Evolutionary conservation across 2,329 filamentous ascomycete species (phyloP), one percentile per base, ranked within the genome.

Genomic region (Neopestalotiopsis sp.): DNA sequence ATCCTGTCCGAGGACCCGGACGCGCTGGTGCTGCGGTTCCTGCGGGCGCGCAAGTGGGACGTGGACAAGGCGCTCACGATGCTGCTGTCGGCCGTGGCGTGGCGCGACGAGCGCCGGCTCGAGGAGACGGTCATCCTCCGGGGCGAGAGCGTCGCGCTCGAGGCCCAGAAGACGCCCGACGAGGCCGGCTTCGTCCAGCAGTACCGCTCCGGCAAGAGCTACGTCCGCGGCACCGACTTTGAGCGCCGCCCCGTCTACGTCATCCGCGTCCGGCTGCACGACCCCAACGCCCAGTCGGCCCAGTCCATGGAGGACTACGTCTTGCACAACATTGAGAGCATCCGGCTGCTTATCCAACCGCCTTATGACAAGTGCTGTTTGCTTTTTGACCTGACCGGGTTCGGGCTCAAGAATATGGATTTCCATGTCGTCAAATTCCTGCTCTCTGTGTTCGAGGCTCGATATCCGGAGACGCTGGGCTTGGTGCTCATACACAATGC

Each of bases 391-490:
- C 90, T 94, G 86, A 91, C 86, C 7, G 84, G 88, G 70, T 94
- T 94, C 76, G 87, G 87, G 14, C 83, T 94, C 77, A 85, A 89
- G 12, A 94, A 94, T 80, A 93, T 94, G 86, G 92, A 94, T 78
- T 94, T 93, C 77, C 85, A 89, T 0, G 91, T 91, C 0, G 90
- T 94, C 65, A 94, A 92, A 73, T 94, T 93, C 81, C 91, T 94
- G 83, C 92, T 94, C 79, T 92, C 93, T 73, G 91, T 91, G 75
- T 92, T 94, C 74, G 92, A 94, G 81, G 91, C 92, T 63, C 92
- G 93, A 75, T 94, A 94, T 74, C 92, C 92, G 1, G 92, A 94
- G 77, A 92, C 89, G 0, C 83, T 94, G 2, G 91, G 91, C 49
- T 82, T 86, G 1, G 90, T 94, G 4, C 86, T 93, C 57, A 90